A percentile compares a stretch with the other conserved stretches of the same genome.
Conservation (phyloP, 345 rosid genomes). For the Corchorus olitorius region DNA sequence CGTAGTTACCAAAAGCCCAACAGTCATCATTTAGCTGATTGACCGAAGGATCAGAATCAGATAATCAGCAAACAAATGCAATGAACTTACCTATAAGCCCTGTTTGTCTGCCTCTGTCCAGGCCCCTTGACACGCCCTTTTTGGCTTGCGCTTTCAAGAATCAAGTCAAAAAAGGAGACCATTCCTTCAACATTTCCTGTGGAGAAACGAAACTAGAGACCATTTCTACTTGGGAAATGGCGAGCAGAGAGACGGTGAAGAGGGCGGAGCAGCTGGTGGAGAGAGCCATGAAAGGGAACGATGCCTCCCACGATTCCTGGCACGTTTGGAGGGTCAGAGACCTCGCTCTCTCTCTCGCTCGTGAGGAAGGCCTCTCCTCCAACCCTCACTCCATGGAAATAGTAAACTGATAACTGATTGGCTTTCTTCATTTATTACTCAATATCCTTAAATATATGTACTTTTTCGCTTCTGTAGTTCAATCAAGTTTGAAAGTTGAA, state of each 20-base stretch:
- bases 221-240: conserved; percentile 24
- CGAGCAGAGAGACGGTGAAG: conserved; percentile 26
- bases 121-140: no score
- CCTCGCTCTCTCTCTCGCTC: conserved; percentile 79
- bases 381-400: conserved; percentile 73
- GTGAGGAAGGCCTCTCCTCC: conserved; percentile 80
- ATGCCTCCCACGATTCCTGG: conserved; percentile 77
- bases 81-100: no score
- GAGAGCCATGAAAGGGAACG: conserved; percentile 69
- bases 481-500: neutral
- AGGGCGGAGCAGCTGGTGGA: conserved; percentile 69
- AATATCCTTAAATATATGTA: neutral
- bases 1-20: no score
- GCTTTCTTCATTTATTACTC: neutral
- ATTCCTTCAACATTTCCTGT: no score
- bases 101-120: no score
- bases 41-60: no score
- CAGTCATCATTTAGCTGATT: no score
- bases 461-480: neutral
- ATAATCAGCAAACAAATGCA: no score
- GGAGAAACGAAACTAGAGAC: neutral
- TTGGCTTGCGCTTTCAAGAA: no score
- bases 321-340: conserved; percentile 87
- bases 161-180: no score
- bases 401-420: conserved; percentile 27